Conservation (phyloP, 2,329 filamentous ascomycete species). For the Aureobasidium melanogenum region DNA sequence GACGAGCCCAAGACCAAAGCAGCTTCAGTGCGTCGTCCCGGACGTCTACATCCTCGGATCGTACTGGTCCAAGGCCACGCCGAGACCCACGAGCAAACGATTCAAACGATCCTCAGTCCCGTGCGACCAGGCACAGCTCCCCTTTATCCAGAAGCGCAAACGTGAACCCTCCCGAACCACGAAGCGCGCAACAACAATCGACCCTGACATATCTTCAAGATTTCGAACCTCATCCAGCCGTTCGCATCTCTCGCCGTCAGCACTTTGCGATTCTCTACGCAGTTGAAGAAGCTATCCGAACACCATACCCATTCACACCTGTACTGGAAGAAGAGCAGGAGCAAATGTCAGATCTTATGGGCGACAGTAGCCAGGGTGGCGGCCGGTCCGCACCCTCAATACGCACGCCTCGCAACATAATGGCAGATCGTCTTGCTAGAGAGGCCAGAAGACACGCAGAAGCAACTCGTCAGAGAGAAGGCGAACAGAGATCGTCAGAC, state of each 20-base stretch:
- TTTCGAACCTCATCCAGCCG: slow-evolving; percentile 44
- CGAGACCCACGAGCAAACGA: slow-evolving; percentile 36
- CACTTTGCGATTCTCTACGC: slow-evolving; percentile 86
- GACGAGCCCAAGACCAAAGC: slow-evolving; percentile 18
- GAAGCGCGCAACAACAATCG: slow-evolving; percentile 24
- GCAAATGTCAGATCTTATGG: slow-evolving; percentile 78
- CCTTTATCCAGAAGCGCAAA: slow-evolving; percentile 35
- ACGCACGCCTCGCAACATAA: slow-evolving; percentile 79
- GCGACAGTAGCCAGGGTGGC: slow-evolving; percentile 49
- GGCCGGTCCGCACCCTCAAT: slow-evolving; percentile 44
- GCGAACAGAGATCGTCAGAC: slow-evolving; percentile 33
- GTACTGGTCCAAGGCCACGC: slow-evolving; percentile 41
- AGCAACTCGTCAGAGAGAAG: slow-evolving; percentile 26
- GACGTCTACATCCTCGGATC: slow-evolving; percentile 45
- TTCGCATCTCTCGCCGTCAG: slow-evolving; percentile 70
- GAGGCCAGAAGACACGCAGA: slow-evolving; percentile 60
- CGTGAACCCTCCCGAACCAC: slow-evolving; percentile 13
- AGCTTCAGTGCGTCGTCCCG: slow-evolving; percentile 26
- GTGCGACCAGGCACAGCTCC: slow-evolving; percentile 30
- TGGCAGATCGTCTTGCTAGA: slow-evolving; percentile 74
- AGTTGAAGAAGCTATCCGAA: slow-evolving; percentile 80
- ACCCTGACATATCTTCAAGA: slow-evolving; percentile 21
- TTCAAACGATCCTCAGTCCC: slow-evolving; percentile 34
- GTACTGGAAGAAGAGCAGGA: slow-evolving; percentile 83
- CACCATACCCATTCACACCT: slow-evolving; percentile 72